Conservation (phyloP, 495 filamentous ascomycete species). For the Trichoderma orchidacearum region DNA sequence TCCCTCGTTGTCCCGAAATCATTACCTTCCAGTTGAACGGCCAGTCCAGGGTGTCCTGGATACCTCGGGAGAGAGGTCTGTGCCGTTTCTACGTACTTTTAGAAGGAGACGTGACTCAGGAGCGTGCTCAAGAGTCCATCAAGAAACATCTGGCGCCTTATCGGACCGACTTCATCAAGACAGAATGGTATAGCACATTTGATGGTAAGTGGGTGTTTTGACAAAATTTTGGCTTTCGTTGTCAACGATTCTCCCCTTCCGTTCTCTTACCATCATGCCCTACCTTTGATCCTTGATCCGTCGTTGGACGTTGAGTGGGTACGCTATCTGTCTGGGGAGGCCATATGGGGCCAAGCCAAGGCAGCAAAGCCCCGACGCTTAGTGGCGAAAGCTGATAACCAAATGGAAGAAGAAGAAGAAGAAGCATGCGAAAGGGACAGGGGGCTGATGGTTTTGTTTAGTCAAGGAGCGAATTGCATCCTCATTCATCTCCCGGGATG, state of each 20-base stretch:
- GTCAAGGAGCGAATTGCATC: constrained; percentile 14
- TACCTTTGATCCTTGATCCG: no score
- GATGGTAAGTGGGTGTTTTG: constrained; percentile 7
- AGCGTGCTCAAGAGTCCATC: constrained; percentile 11
- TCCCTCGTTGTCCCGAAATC: constrained; percentile 12
- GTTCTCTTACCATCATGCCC: neutral
- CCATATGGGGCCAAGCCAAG: neutral
- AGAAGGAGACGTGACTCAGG: constrained; percentile 12
- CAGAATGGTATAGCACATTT: constrained; percentile 16
- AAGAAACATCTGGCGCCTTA: constrained; percentile 12
- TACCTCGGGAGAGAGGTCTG: constrained; percentile 13
- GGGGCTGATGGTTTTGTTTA: constrained; percentile 1
- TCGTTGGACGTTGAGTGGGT: no score
- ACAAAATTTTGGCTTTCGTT: neutral
- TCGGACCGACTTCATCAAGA: constrained; percentile 9
- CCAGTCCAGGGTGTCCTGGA: constrained; percentile 15
- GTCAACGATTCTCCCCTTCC: neutral
- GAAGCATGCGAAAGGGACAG: neutral
- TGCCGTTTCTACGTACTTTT: constrained; percentile 15
- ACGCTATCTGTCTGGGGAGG: neutral
- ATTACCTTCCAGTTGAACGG: constrained; percentile 14
- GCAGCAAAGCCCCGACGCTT: neutral
- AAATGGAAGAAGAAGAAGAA: neutral
- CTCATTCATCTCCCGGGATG: constrained; percentile 7
- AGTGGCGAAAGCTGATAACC: neutral